phyloP scores from a whole-genome alignment of 2,329 filamentous ascomycete genomes.

The Thermothelomyces thermophilus region DNA sequence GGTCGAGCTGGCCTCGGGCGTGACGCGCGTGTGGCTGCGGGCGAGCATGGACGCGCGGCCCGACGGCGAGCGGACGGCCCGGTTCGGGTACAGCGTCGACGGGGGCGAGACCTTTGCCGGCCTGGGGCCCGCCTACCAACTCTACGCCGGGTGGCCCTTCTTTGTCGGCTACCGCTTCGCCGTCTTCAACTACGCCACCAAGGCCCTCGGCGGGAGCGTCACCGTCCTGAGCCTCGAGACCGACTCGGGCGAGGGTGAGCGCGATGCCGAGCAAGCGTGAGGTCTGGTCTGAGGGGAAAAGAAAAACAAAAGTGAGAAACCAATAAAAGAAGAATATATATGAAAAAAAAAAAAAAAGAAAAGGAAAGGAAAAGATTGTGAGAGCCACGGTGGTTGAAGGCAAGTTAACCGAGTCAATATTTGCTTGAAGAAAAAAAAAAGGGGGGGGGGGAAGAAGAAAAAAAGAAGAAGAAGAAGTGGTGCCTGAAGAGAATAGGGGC shows the following conservation, averaged over 20 bases:
- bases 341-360: not conserved
- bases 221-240: not conserved
- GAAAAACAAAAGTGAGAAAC: too few relatives aligned
- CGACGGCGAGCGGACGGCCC: not conserved
- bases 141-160: conserved; percentile 7
- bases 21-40: not conserved
- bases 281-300: too few relatives aligned
- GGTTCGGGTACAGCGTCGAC: not conserved
- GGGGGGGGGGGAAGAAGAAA: too few relatives aligned
- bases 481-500: too few relatives aligned
- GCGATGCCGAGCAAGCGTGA: not conserved
- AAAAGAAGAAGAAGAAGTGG: too few relatives aligned
- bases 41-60: not conserved
- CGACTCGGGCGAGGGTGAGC: not conserved
- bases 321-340: too few relatives aligned
- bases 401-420: too few relatives aligned
- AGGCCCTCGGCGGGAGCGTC: conserved; percentile 4
- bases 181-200: conserved; percentile 3
- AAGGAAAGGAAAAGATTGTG: not conserved
- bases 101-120: not conserved
- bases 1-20: not conserved
- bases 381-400: not conserved
- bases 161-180: conserved; percentile 8
- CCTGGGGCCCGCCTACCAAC: not conserved
- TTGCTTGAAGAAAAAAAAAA: too few relatives aligned